Base-by-base conservation (phyloP, 2,329 filamentous ascomycete genomes). In the Aspergillaceae sp. region DNA sequence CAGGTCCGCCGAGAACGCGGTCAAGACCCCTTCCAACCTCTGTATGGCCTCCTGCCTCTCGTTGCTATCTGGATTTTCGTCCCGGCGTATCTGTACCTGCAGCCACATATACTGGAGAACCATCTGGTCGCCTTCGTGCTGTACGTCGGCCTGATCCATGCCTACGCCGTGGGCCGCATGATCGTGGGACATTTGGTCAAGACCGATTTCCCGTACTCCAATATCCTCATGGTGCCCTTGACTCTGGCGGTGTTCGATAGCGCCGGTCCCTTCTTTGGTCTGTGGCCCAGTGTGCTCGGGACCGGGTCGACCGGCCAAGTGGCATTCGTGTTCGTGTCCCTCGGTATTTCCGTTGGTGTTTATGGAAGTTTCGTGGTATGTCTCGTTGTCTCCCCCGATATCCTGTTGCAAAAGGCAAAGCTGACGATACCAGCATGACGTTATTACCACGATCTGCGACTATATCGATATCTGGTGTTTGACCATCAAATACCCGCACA, bases 381-480 rank as follows among this genome's bases (percentile, higher is more conserved):
- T 62, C 32, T 28, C 35, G 28, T 10, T 29, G 26, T 19, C 44
- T 43, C 8, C 32, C n/a, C 30, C 30, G 30, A 27, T 29, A 27
- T 8, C 4, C 3, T 28, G 7, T 28, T 1, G 11, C 29, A 8
- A 2, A 35, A 6, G 8, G 27, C 8, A 29, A 26, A 27, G 19
- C 41, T 51, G 36, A 53, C 51, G 29, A 48, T 7, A 26, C n/a
- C 37, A 76, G 74, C 68, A 94, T 30, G 92, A 97, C 64, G 90
- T 97, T 47, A 96, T 98, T 55, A 88, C 92, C 49, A 94, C 88
- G 29, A 97, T 98, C 57, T 98, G 92, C 70, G 92, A 98, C 66
- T 95, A 94, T 65, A 76, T 97, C 50, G 92, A 98, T 64, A 98
- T 98, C 56, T 97, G 89, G 88, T 98, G 92, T 64, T 74, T 98